Conservation (phyloP, 305 asterid genomes). For the Euphrasia arctica region DNA sequence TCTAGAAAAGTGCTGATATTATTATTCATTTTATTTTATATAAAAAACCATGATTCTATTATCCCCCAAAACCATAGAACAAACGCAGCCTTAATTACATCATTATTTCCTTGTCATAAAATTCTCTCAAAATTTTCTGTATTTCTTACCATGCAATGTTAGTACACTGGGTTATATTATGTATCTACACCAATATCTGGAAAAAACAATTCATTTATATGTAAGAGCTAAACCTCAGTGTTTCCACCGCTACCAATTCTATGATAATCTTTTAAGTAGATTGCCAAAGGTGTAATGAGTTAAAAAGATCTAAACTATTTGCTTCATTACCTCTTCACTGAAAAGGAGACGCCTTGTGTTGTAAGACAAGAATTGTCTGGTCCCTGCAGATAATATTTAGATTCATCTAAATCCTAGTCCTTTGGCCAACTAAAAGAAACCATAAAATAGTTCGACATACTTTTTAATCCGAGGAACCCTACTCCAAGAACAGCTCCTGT, state of each 20-base stretch:
- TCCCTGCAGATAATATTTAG: constrained; percentile 45
- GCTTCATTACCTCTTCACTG: constrained; percentile 68
- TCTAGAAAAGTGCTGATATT: too few relatives aligned
- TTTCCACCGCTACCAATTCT: not conserved
- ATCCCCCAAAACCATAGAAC: too few relatives aligned
- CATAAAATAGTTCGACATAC: constrained; percentile 39
- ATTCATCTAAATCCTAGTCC: constrained; percentile 27
- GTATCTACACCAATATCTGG: constrained; percentile 18
- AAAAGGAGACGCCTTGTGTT: constrained; percentile 55
- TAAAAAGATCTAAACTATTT: constrained; percentile 1
- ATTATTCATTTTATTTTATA: too few relatives aligned
- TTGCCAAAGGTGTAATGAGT: constrained; percentile 12
- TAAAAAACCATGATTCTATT: too few relatives aligned
- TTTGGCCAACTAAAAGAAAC: constrained; percentile 19
- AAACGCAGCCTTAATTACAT: not conserved
- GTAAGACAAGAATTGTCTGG: constrained; percentile 73
- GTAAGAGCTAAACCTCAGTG: constrained; percentile 9
- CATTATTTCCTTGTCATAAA: constrained; percentile 20
- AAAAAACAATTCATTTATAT: constrained; percentile 6
- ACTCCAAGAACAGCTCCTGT: constrained; percentile 67
- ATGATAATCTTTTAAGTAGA: constrained; percentile 6
- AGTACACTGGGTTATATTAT: constrained; percentile 4
- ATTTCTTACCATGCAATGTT: constrained; percentile 11
- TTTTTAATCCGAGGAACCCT: constrained; percentile 68
- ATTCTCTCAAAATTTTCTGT: not conserved